A percentile compares a stretch with the other conserved stretches of the same genome.
Evolutionary conservation across 129 eudicot species (phyloP).

Genomic region (Flaveria bidentis): DNA sequence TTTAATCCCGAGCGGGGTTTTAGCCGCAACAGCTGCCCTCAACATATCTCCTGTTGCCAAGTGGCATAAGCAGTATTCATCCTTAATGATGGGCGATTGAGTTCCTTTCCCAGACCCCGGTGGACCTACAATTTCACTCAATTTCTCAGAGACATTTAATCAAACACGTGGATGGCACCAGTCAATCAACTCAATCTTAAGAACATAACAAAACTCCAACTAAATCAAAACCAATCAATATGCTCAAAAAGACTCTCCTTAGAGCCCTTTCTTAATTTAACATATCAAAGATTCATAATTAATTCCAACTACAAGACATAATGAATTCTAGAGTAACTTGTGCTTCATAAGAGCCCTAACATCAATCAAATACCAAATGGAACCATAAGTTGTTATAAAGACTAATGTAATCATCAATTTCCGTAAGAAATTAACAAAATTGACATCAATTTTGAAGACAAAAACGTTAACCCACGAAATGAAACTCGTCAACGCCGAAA

Average conservation of each 20-base stretch:
- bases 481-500: background rate
- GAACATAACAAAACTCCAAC: slow-evolving; percentile 14
- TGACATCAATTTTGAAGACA: slow-evolving; percentile 16
- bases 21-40: slow-evolving; percentile 92
- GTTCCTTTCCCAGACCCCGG: slow-evolving; percentile 98
- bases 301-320: background rate
- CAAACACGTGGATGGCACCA: slow-evolving; percentile 11
- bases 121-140: slow-evolving; percentile 63
- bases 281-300: slow-evolving; percentile 4
- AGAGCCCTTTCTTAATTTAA: background rate
- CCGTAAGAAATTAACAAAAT: background rate
- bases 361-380: too few species aligned
- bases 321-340: too few species aligned
- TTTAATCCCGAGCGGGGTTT: slow-evolving; percentile 83
- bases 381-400: too few species aligned
- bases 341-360: too few species aligned
- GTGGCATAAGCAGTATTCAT: slow-evolving; percentile 89
- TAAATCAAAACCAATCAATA: background rate
- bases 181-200: background rate
- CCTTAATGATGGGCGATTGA: slow-evolving; percentile 89
- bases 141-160: slow-evolving; percentile 10
- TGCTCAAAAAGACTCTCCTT: background rate
- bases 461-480: slow-evolving; percentile 1
- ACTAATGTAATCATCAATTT: background rate
- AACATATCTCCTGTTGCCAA: slow-evolving; percentile 97